Evolutionary conservation across 1,284 basidiomycete genomes (phyloP).

Genomic region (Ganoderma sp.): DNA sequence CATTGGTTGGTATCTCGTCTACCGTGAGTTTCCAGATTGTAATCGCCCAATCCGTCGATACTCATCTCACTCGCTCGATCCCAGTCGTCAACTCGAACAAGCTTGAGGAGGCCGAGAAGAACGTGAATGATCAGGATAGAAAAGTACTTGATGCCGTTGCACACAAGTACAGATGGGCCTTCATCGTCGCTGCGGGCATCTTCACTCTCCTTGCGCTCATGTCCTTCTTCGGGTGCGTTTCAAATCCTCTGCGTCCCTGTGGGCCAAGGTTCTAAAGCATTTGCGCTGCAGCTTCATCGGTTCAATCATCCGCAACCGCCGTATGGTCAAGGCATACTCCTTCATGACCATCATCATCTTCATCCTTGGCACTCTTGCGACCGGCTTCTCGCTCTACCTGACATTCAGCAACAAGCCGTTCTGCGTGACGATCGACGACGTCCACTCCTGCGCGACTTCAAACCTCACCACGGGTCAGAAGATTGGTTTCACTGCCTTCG

Average conservation of each 20-base stretch:
- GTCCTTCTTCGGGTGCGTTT: slow-evolving; percentile 57
- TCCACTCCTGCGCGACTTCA: slow-evolving; percentile 28
- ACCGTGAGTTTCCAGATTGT: slow-evolving; percentile 29
- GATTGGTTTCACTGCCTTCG: slow-evolving; percentile 35
- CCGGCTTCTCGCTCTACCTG: slow-evolving; percentile 48
- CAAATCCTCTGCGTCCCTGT: neutral
- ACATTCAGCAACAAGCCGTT: slow-evolving; percentile 36
- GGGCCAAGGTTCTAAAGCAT: neutral
- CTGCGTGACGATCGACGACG: slow-evolving; percentile 30
- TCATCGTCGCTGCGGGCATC: slow-evolving; percentile 53
- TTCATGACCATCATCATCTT: slow-evolving; percentile 52
- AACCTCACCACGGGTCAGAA: slow-evolving; percentile 36
- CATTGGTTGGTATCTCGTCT: slow-evolving; percentile 47
- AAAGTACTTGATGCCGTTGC: slow-evolving; percentile 20
- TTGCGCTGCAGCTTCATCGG: slow-evolving; percentile 51
- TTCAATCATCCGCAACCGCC: slow-evolving; percentile 50
- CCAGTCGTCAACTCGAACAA: slow-evolving; percentile 33
- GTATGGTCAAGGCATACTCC: slow-evolving; percentile 56
- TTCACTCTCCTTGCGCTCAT: slow-evolving; percentile 55
- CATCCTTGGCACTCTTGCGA: slow-evolving; percentile 51
- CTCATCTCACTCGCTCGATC: neutral
- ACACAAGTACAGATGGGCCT: slow-evolving; percentile 43
- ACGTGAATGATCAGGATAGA: slow-evolving; percentile 33
- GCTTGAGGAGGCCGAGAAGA: slow-evolving; percentile 31
- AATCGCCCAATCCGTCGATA: neutral